phyloP scores from a whole-genome alignment of 805 yeast species.

The Monosporozyma yasuniensis region DNA sequence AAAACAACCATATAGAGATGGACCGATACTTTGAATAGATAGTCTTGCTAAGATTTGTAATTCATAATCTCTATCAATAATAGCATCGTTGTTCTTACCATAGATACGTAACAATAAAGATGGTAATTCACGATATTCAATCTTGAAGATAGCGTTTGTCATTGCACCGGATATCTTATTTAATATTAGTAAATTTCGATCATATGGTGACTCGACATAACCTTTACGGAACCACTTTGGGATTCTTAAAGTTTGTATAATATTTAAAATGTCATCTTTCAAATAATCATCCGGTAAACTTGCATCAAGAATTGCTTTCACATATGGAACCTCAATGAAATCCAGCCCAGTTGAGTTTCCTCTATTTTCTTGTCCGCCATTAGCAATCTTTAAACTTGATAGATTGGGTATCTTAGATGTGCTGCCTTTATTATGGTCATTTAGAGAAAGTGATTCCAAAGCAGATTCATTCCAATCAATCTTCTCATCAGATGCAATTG shows the following conservation, averaged over 20 bases:
- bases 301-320: conserved; percentile 59
- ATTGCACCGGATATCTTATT: conserved; percentile 83
- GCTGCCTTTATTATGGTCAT: not conserved
- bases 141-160: conserved; percentile 79
- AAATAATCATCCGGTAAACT: conserved; percentile 76
- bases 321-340: conserved; percentile 35
- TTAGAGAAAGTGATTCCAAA: not conserved
- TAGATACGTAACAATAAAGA: conserved; percentile 69
- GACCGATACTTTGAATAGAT: conserved; percentile 75
- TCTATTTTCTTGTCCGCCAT: conserved; percentile 1
- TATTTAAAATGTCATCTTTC: conserved; percentile 65
- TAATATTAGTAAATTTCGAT: conserved; percentile 40
- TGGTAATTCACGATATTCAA: conserved; percentile 56
- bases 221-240: conserved; percentile 68
- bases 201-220: conserved; percentile 18
- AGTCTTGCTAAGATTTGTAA: conserved; percentile 63
- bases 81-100: conserved; percentile 77
- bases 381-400: conserved; percentile 8
- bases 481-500: not conserved
- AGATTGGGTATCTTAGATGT: conserved; percentile 3
- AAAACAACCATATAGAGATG: conserved; percentile 80
- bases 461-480: not conserved
- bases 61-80: conserved; percentile 82
- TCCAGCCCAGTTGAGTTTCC: conserved; percentile 11
- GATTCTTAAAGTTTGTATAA: conserved; percentile 54